Percentiles rank a stretch among this genome's conserved stretches.
Conservation (phyloP, 2,329 filamentous ascomycete genomes). For the Arthrobotrys sphaeroides region DNA sequence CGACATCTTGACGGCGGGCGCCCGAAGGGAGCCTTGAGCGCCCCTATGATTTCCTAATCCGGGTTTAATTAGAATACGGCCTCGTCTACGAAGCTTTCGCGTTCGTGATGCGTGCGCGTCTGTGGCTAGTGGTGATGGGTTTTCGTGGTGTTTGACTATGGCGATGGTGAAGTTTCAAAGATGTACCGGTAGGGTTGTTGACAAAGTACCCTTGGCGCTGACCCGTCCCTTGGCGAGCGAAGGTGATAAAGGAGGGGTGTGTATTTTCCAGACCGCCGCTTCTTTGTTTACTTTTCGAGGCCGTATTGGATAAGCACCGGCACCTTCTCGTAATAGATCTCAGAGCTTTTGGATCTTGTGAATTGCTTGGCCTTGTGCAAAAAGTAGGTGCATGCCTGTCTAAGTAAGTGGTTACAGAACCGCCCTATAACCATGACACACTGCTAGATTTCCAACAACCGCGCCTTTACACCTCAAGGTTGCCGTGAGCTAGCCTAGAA, state of each 20-base stretch:
- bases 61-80: constrained; percentile 23
- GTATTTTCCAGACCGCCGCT: constrained; percentile 44
- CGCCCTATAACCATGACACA: too few species aligned
- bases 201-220: constrained; percentile 45
- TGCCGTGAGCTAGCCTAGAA: too few species aligned
- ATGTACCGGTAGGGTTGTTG: constrained; percentile 33
- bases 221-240: constrained; percentile 7
- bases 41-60: constrained; percentile 45
- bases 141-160: constrained; percentile 25
- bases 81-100: constrained; percentile 41
- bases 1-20: constrained; percentile 23
- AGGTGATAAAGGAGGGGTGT: constrained; percentile 30
- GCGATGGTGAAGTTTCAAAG: constrained; percentile 25
- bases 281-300: neutral
- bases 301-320: too few species aligned
- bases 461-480: too few species aligned
- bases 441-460: too few species aligned
- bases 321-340: too few species aligned
- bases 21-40: neutral
- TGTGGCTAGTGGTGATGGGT: constrained; percentile 46
- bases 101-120: constrained; percentile 41
- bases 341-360: too few species aligned
- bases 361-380: too few species aligned
- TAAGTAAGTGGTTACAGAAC: too few species aligned
- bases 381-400: too few species aligned